Evolutionary conservation across 2,329 filamentous ascomycete species (phyloP).

Genomic region (Fusarium kyushuense): DNA sequence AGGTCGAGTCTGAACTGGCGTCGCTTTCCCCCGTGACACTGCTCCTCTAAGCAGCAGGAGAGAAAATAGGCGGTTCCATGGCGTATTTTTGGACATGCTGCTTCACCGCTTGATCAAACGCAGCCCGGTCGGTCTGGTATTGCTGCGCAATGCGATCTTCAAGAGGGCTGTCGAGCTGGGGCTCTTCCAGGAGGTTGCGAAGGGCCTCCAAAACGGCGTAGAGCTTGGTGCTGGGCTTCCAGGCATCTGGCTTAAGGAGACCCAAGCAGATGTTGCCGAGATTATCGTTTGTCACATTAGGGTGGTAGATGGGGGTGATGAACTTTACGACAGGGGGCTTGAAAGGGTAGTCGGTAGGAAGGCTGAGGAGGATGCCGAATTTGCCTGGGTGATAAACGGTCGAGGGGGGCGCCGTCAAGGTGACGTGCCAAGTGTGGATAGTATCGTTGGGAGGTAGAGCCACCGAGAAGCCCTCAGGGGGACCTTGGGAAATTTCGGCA

Average conservation of each 20-base stretch:
- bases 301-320: slow-evolving; percentile 93
- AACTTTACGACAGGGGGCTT: slow-evolving; percentile 85
- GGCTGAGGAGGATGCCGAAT: slow-evolving; percentile 78
- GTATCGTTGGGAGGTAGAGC: slow-evolving; percentile 60
- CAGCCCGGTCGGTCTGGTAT: slow-evolving; percentile 74
- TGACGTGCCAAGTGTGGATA: slow-evolving; percentile 66
- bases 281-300: slow-evolving; percentile 90
- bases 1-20: too few relatives aligned
- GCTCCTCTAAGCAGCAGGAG: slow-evolving; percentile 37
- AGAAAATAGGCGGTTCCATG: slow-evolving; percentile 56
- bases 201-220: slow-evolving; percentile 81
- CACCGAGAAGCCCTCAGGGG: slow-evolving; percentile 62
- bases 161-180: slow-evolving; percentile 89
- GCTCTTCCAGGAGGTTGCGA: slow-evolving; percentile 78
- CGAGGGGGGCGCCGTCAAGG: slow-evolving; percentile 58
- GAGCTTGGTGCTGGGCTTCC: slow-evolving; percentile 89
- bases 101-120: slow-evolving; percentile 80
- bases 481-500: slow-evolving; percentile 61
- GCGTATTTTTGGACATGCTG: slow-evolving; percentile 83
- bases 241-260: slow-evolving; percentile 85
- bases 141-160: slow-evolving; percentile 89
- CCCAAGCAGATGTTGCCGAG: slow-evolving; percentile 87
- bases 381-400: slow-evolving; percentile 72
- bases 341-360: slow-evolving; percentile 89
- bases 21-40: not conserved